These are phyloP conservation scores for Uncinocarpus reesii DNA, from an alignment of 2,329 filamentous ascomycete species.

Conservation along the genomic window DNA sequence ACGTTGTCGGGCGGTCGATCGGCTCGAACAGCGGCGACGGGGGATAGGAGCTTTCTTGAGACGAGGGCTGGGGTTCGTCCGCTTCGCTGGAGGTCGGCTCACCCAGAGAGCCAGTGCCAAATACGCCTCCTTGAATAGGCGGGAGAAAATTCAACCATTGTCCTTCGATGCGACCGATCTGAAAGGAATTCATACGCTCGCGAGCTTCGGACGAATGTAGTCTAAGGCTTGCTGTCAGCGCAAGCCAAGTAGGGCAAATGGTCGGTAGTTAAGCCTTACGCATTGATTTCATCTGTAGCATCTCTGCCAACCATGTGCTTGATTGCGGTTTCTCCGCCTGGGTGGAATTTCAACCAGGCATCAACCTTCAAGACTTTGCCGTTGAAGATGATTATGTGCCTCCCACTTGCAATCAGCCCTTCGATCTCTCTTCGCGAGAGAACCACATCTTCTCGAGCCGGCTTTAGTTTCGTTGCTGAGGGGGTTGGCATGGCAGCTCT, in stretches of 20 bases:
- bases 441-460: slow-evolving; percentile 38
- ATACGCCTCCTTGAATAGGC: slow-evolving; percentile 80
- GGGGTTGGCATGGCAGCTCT: not conserved
- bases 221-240: slow-evolving; percentile 36
- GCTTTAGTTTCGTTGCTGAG: not conserved
- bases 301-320: slow-evolving; percentile 87
- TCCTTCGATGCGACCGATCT: slow-evolving; percentile 72
- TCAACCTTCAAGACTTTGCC: slow-evolving; percentile 76
- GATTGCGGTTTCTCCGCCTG: slow-evolving; percentile 84
- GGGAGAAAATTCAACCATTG: slow-evolving; percentile 80
- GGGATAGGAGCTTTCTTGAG: slow-evolving; percentile 45
- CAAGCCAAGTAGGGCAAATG: too few relatives aligned
- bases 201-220: slow-evolving; percentile 73
- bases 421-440: slow-evolving; percentile 61
- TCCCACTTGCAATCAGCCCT: slow-evolving; percentile 70
- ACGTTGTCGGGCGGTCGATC: slow-evolving; percentile 30
- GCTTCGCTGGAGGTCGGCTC: slow-evolving; percentile 14
- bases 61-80: slow-evolving; percentile 37
- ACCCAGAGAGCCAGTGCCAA: slow-evolving; percentile 44
- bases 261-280: slow-evolving; percentile 43
- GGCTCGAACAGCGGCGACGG: slow-evolving; percentile 52
- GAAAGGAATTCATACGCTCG: slow-evolving; percentile 66
- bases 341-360: slow-evolving; percentile 79
- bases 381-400: slow-evolving; percentile 69
- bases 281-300: slow-evolving; percentile 87